Conservation (phyloP, 2,329 filamentous ascomycete genomes). For the Dendrostoma leiphaemia region DNA sequence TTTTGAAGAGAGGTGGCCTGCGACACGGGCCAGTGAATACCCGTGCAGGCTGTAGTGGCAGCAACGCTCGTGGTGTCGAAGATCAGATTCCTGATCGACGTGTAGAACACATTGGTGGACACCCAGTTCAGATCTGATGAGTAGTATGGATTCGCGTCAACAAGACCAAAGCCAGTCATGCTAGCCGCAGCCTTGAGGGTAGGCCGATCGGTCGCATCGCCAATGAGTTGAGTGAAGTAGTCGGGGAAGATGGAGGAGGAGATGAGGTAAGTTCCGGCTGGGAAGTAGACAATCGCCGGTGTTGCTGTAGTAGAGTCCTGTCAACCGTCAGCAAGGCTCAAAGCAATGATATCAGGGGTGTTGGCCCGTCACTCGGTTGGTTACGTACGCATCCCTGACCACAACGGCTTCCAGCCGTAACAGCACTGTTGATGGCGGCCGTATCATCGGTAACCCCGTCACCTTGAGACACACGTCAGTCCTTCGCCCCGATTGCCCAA, state of each 20-base stretch:
- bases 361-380: too few species aligned
- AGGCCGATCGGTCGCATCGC: conserved; percentile 61
- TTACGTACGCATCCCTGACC: conserved; percentile 39
- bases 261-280: conserved; percentile 63
- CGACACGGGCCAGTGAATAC: conserved; percentile 69
- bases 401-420: conserved; percentile 38
- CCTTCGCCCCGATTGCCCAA: neutral
- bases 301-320: conserved; percentile 40
- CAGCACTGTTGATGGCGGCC: conserved; percentile 43
- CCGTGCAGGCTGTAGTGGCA: conserved; percentile 44
- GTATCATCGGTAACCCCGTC: conserved; percentile 46
- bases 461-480: conserved; percentile 25
- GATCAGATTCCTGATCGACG: conserved; percentile 57
- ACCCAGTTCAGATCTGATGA: conserved; percentile 44
- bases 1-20: conserved; percentile 63
- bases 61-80: conserved; percentile 56
- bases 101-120: conserved; percentile 59
- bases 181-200: conserved; percentile 51
- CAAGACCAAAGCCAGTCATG: conserved; percentile 48
- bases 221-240: conserved; percentile 79
- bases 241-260: conserved; percentile 68
- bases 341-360: neutral
- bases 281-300: conserved; percentile 43
- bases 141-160: conserved; percentile 49
- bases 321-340: conserved; percentile 12